Conservation (phyloP, 2,329 filamentous ascomycete genomes). For the Fusarium heterosporum region DNA sequence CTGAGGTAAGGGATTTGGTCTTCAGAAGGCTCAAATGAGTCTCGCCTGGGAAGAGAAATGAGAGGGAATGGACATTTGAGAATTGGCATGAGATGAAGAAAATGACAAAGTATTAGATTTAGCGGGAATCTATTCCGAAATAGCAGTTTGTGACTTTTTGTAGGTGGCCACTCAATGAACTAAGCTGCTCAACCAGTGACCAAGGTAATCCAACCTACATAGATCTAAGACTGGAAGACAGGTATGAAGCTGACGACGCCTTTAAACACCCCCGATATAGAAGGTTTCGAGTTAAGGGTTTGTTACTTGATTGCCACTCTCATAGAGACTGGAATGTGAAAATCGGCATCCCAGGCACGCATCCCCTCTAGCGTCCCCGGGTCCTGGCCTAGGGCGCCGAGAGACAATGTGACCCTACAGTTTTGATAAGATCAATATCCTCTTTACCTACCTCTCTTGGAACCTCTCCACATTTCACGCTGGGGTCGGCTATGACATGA, state of each 20-base stretch:
- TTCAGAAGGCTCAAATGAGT: conserved; percentile 10
- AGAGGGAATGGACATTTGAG: conserved; percentile 19
- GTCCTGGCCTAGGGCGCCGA: conserved; percentile 10
- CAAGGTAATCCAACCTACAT: too few species aligned
- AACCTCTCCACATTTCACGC: conserved; percentile 18
- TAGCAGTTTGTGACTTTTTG: background rate
- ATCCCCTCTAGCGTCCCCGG: conserved; percentile 12
- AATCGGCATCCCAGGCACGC: conserved; percentile 4
- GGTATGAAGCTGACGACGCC: background rate
- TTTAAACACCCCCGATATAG: background rate
- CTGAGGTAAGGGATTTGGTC: background rate
- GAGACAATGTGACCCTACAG: conserved; percentile 17
- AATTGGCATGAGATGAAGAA: conserved; percentile 18
- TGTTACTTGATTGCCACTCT: background rate
- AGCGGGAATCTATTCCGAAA: conserved; percentile 15
- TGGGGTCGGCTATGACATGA: background rate
- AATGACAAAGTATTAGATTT: conserved; percentile 7
- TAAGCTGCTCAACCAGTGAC: background rate
- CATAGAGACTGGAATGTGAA: conserved; percentile 17
- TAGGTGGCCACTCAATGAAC: background rate
- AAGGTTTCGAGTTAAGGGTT: background rate
- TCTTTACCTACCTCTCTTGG: background rate
- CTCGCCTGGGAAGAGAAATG: background rate
- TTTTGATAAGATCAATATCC: conserved; percentile 4
- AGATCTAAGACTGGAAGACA: background rate